Evolutionary conservation across 352 stramenopile genomes (phyloP).

Genomic region (Thraustotheca clavata): DNA sequence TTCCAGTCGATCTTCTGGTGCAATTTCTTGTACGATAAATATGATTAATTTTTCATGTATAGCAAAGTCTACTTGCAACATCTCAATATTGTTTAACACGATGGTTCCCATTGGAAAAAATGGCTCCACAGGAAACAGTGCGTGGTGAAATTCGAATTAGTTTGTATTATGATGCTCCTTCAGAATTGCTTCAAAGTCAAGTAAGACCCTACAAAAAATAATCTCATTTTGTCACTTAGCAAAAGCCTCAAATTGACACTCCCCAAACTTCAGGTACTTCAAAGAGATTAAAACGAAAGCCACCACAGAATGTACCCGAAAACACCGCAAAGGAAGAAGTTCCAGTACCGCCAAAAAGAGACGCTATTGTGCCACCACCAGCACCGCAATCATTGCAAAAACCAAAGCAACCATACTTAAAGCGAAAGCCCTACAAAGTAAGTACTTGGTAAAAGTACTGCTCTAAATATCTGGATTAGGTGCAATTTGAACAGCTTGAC

Average conservation of each 20-base stretch:
- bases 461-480: not conserved
- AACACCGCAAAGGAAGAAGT: no score
- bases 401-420: constrained; percentile 16
- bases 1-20: constrained; percentile 19
- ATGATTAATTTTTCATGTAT: not conserved
- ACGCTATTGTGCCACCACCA: not conserved
- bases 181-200: no score
- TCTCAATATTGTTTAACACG: not conserved
- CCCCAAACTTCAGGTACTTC: no score
- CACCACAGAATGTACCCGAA: no score
- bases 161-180: not conserved
- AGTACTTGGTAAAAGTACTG: not conserved
- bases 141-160: constrained; percentile 9
- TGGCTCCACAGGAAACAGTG: not conserved
- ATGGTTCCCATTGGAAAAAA: constrained; percentile 19
- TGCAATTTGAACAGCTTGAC: constrained; percentile 13
- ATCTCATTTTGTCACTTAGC: no score
- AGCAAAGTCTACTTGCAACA: constrained; percentile 8
- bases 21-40: not conserved
- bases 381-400: no score
- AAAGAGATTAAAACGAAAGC: no score
- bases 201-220: not conserved
- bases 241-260: no score
- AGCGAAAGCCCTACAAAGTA: constrained; percentile 14
- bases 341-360: not conserved